phyloP scores from a whole-genome alignment of 495 filamentous ascomycete species.

The Annulohypoxylon nitens region DNA sequence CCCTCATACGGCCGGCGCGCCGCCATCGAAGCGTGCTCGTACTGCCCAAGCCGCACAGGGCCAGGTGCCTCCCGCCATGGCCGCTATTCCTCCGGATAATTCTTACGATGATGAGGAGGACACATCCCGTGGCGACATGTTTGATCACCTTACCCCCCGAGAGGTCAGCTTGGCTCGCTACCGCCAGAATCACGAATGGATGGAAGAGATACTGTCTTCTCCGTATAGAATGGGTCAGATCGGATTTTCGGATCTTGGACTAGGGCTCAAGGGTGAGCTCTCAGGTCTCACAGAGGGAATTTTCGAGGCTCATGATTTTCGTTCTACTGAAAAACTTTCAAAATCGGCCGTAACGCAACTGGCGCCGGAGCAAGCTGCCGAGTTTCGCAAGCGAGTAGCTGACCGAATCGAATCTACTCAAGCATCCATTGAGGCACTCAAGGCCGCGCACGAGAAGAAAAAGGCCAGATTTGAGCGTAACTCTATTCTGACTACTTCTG shows the following conservation, averaged over 20 bases:
- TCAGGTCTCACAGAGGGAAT: conserved; percentile 84
- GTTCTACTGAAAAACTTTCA: conserved; percentile 66
- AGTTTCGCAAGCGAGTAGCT: conserved; percentile 80
- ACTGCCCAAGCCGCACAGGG: conserved; percentile 49
- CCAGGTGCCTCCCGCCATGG: conserved; percentile 44
- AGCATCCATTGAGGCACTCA: conserved; percentile 85
- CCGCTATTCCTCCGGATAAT: conserved; percentile 60
- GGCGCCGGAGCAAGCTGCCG: conserved; percentile 74
- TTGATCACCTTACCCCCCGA: conserved; percentile 87
- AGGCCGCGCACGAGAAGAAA: conserved; percentile 77
- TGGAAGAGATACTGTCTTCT: conserved; percentile 95
- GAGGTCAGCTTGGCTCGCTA: conserved; percentile 89
- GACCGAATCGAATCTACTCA: conserved; percentile 74
- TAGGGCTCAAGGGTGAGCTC: conserved; percentile 89
- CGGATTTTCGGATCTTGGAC: conserved; percentile 84
- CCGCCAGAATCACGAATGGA: conserved; percentile 97
- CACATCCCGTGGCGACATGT: conserved; percentile 82
- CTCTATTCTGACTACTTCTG: conserved; percentile 72
- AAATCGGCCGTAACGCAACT: conserved; percentile 71
- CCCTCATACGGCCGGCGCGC: conserved; percentile 53
- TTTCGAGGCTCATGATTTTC: conserved; percentile 68
- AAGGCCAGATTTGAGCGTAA: conserved; percentile 80
- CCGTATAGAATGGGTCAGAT: conserved; percentile 87
- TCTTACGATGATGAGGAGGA: conserved; percentile 90
- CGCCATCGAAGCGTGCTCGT: conserved; percentile 61